Percentiles rank a stretch among this genome's conserved stretches.
These are phyloP conservation scores for Leccinum fuscescens DNA, from an alignment of 1,284 basidiomycete genomes.

Conservation along the genomic window DNA sequence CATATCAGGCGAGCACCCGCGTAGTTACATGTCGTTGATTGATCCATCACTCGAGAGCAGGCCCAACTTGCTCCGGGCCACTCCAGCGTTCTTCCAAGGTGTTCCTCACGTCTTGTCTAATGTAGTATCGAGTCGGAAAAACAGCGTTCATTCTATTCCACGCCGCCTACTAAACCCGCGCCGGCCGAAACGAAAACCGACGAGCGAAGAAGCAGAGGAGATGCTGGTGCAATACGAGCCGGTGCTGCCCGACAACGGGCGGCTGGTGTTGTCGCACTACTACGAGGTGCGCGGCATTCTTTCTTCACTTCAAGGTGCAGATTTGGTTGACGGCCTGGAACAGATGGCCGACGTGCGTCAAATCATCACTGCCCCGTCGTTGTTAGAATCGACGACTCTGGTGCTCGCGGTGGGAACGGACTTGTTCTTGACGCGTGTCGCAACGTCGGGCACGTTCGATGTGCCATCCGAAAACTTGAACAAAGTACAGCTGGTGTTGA, in stretches of 20 bases:
- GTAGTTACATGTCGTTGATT: no score
- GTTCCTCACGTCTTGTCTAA: neutral
- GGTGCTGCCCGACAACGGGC: constrained; percentile 70
- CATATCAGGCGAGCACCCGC: no score
- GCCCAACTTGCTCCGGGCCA: no score
- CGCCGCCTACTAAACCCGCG: constrained; percentile 81
- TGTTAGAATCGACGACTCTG: constrained; percentile 91
- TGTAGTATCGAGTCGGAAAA: constrained; percentile 72
- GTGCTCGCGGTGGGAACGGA: constrained; percentile 87
- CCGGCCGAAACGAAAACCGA: constrained; percentile 76
- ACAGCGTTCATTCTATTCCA: constrained; percentile 76
- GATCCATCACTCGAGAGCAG: no score
- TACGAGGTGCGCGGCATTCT: constrained; percentile 54
- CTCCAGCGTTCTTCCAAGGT: neutral
- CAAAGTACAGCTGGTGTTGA: constrained; percentile 88
- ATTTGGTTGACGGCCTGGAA: neutral
- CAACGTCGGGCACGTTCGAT: constrained; percentile 91
- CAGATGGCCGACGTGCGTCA: constrained; percentile 66
- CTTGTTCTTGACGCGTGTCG: constrained; percentile 79
- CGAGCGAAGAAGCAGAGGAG: constrained; percentile 81
- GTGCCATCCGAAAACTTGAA: constrained; percentile 91
- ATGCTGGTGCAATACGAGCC: constrained; percentile 85
- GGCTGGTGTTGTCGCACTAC: constrained; percentile 74
- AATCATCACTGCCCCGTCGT: constrained; percentile 76
- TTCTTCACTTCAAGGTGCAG: neutral